phyloP scores from a whole-genome alignment of 2,329 filamentous ascomycete species.

The Alternaria sp. region DNA sequence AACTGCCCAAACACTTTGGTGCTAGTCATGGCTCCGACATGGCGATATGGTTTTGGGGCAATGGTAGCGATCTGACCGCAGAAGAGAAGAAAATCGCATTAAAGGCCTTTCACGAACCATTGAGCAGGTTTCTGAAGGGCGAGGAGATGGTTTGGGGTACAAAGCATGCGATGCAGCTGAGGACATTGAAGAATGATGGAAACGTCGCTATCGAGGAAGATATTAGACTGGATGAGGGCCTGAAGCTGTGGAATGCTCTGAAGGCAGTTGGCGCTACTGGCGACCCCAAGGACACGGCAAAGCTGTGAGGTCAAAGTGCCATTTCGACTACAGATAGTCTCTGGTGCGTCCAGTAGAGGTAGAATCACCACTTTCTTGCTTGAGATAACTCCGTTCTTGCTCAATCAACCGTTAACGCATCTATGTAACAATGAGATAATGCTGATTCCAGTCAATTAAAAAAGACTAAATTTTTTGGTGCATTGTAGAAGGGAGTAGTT shows the following conservation, averaged over 20 bases:
- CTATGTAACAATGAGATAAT: too few relatives aligned
- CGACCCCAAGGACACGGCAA: conserved; percentile 14
- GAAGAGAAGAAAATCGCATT: conserved; percentile 57
- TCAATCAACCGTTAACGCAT: too few relatives aligned
- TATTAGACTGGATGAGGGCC: conserved; percentile 56
- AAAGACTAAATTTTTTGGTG: too few relatives aligned
- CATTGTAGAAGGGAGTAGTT: too few relatives aligned
- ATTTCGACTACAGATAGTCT: too few relatives aligned
- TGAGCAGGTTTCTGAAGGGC: conserved; percentile 54
- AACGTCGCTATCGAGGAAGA: conserved; percentile 59
- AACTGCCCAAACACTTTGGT: conserved; percentile 59
- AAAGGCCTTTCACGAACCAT: conserved; percentile 49
- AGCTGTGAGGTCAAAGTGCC: conserved; percentile 12
- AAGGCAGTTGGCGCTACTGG: conserved; percentile 32
- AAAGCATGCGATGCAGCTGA: conserved; percentile 49
- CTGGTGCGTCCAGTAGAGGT: too few relatives aligned
- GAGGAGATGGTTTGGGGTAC: conserved; percentile 54
- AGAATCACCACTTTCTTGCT: too few relatives aligned
- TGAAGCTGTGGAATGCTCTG: conserved; percentile 59
- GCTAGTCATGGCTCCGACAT: conserved; percentile 65
- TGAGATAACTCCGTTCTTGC: too few relatives aligned
- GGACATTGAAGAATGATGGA: conserved; percentile 58
- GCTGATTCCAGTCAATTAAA: too few relatives aligned
- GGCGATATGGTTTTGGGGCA: conserved; percentile 66
- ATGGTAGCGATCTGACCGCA: conserved; percentile 53